These are phyloP conservation scores for Moricandia moricandioides DNA, from an alignment of 345 rosid species.

Conservation along the genomic window DNA sequence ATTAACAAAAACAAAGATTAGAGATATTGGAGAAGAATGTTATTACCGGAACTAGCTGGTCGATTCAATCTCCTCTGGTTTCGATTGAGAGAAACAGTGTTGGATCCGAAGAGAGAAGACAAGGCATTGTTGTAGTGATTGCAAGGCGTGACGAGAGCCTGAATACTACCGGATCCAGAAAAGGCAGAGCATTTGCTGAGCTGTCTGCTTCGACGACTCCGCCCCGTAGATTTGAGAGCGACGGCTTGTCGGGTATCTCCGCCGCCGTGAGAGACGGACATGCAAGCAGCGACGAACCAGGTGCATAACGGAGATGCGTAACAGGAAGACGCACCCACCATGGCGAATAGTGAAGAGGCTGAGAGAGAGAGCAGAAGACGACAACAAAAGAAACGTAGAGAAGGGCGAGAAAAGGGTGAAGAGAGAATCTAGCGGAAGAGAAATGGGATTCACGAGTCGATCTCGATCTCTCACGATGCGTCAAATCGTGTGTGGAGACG, in stretches of 20 bases:
- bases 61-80: conserved; percentile 48
- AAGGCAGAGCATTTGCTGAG: conserved; percentile 35
- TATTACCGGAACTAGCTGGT: conserved; percentile 42
- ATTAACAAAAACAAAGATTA: neutral
- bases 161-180: conserved; percentile 47
- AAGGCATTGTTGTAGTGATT: conserved; percentile 45
- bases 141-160: conserved; percentile 60
- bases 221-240: conserved; percentile 35
- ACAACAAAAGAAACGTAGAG: neutral
- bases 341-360: conserved; percentile 4
- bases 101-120: conserved; percentile 56
- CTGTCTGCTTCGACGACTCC: conserved; percentile 49
- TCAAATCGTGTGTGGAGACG: conserved; percentile 36
- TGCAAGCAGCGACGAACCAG: conserved; percentile 85
- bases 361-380: conserved; percentile 12
- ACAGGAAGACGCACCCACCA: conserved; percentile 46
- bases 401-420: conserved; percentile 28
- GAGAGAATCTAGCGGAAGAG: conserved; percentile 37
- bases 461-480: conserved; percentile 23
- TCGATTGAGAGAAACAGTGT: conserved; percentile 37
- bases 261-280: conserved; percentile 58
- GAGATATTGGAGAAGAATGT: too few species aligned
- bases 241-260: conserved; percentile 25
- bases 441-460: conserved; percentile 28
- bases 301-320: conserved; percentile 76